A percentile compares a stretch with the other conserved stretches of the same genome.
Conservation (phyloP, 768 basidiomycete genomes). For the Amanita exitialis region DNA sequence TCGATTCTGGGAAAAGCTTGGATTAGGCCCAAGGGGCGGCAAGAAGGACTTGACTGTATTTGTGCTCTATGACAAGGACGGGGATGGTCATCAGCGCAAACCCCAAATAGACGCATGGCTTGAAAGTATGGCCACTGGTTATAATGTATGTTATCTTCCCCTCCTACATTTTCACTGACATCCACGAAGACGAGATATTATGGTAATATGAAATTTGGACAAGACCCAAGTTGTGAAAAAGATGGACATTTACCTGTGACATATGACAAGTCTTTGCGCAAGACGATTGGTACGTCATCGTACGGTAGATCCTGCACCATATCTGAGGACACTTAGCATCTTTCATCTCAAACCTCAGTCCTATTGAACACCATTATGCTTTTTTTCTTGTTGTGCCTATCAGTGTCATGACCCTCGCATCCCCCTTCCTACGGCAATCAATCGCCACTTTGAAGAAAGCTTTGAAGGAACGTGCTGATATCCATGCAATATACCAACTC, state of each 20-base stretch:
- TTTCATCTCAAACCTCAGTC: conserved; percentile 35
- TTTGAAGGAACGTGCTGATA: conserved; percentile 32
- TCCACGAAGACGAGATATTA: conserved; percentile 45
- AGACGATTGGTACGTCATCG: conserved; percentile 40
- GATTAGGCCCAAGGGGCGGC: conserved; percentile 60
- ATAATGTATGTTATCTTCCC: conserved; percentile 38
- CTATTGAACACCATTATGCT: conserved; percentile 33
- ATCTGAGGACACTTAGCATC: conserved; percentile 25
- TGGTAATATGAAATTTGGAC: conserved; percentile 47
- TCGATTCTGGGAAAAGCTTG: conserved; percentile 82
- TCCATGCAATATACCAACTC: conserved; percentile 60
- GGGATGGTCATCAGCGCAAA: conserved; percentile 34
- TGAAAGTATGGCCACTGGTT: conserved; percentile 35
- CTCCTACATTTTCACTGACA: conserved; percentile 9
- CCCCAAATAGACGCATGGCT: conserved; percentile 53
- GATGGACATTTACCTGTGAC: conserved; percentile 55
- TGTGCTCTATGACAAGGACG: conserved; percentile 57
- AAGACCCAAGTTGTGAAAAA: conserved; percentile 29
- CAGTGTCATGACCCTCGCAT: conserved; percentile 50
- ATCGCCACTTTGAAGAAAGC: conserved; percentile 54
- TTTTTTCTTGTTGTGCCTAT: conserved; percentile 64
- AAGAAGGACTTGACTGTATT: conserved; percentile 61
- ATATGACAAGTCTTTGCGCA: conserved; percentile 59
- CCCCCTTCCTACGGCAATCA: conserved; percentile 58
- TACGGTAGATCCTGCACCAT: background rate